Evolutionary conservation across 345 rosid genomes (phyloP).

Genomic region (Mangifera indica): DNA sequence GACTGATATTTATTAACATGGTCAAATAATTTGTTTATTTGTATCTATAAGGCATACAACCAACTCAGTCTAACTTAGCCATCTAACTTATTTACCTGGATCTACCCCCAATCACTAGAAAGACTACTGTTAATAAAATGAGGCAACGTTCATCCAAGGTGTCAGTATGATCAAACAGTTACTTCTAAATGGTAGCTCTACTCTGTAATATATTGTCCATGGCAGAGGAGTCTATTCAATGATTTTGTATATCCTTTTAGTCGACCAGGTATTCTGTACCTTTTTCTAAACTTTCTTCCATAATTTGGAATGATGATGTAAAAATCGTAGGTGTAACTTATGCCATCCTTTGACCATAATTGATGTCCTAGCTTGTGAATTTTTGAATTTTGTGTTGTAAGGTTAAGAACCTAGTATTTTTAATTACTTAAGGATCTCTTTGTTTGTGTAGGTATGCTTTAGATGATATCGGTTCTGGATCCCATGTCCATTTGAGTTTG

Average conservation of each 20-base stretch:
- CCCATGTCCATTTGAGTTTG: conserved; percentile 88
- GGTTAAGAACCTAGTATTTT: conserved; percentile 6
- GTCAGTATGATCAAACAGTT: background rate
- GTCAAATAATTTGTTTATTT: no score
- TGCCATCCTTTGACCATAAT: background rate
- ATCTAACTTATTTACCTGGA: no score
- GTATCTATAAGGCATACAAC: no score
- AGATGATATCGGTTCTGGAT: conserved; percentile 91
- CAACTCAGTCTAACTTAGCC: no score
- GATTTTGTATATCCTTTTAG: no score
- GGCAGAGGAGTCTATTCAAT: no score
- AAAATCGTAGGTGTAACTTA: background rate
- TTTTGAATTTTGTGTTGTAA: background rate
- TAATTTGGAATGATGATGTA: background rate
- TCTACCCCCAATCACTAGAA: no score
- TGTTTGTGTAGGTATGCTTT: conserved; percentile 58
- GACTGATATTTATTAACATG: conserved; percentile 6
- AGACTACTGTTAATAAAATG: no score
- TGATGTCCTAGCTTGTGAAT: background rate
- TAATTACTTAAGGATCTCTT: background rate
- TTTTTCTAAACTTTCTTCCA: background rate
- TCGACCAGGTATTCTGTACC: no score
- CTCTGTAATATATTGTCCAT: background rate
- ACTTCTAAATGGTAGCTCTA: background rate
- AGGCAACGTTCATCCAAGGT: background rate